A percentile compares a stretch with the other conserved stretches of the same genome.
These are phyloP conservation scores for Begonia peltatifolia DNA, from an alignment of 306 rosid genomes.

Conservation along the genomic window DNA sequence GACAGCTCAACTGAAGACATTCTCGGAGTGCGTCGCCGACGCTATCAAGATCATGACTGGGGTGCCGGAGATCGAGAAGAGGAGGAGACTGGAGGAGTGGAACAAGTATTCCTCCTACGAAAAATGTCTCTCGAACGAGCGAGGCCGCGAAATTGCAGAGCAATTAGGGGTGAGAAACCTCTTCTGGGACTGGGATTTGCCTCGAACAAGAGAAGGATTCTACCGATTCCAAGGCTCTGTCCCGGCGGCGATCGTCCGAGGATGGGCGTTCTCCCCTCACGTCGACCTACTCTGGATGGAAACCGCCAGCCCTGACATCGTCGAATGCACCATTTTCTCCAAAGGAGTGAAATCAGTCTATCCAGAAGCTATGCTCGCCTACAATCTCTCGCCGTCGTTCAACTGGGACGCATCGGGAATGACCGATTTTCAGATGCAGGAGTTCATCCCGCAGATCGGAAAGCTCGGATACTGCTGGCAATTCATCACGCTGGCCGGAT, in stretches of 20 bases:
- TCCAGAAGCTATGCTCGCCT: constrained; percentile 66
- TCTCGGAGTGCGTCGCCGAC: constrained; percentile 57
- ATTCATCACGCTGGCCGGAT: constrained; percentile 81
- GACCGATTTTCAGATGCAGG: constrained; percentile 58
- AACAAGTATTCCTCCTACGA: constrained; percentile 28
- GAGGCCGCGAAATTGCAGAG: constrained; percentile 50
- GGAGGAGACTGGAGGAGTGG: constrained; percentile 56
- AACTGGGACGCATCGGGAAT: constrained; percentile 99
- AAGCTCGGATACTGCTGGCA: constrained; percentile 85
- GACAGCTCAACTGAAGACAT: constrained; percentile 57
- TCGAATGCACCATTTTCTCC: constrained; percentile 62
- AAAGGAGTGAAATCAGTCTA: constrained; percentile 45
- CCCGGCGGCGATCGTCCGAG: constrained; percentile 62
- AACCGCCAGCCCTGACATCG: constrained; percentile 50
- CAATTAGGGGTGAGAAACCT: constrained; percentile 45
- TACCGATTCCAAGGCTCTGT: constrained; percentile 77
- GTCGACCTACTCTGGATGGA: constrained; percentile 95
- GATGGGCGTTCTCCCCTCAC: constrained; percentile 65
- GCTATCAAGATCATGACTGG: constrained; percentile 37
- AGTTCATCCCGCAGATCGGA: constrained; percentile 75
- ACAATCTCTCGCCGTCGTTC: constrained; percentile 90
- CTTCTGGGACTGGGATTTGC: constrained; percentile 93
- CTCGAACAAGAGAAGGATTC: constrained; percentile 92
- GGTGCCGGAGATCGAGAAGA: constrained; percentile 39
- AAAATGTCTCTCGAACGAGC: constrained; percentile 55